Evolutionary conservation across 257 asterid species (phyloP), one percentile per base, ranked within the genome.

Genomic region (Solanum sejunctum): DNA sequence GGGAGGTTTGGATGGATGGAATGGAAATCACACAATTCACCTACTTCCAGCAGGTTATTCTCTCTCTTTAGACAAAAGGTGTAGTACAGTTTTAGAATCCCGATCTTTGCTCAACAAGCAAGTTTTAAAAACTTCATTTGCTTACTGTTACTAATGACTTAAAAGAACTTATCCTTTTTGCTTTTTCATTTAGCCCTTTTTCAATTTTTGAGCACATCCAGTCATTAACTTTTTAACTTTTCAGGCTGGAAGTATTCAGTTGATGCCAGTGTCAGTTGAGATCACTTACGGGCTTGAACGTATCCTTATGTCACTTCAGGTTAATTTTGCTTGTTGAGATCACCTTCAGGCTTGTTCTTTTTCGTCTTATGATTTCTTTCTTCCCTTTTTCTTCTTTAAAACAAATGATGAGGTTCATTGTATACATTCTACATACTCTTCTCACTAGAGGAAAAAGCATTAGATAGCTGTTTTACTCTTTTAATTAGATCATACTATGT

Each of bases 1-100:
- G 99, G 99, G 99, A 97, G 90, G 88, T 97, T 72, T 97, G 99
- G 99, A 95, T 97, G 98, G 99, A 97, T 85, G 99, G 99, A 84
- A 97, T 97, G 99, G 99, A 97, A 94, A 95, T 96, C 80, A 96
- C 99, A 61, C 99, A 96, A 82, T 96, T 96, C 92, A 96, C 99
- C 87, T 96, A 96, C 92, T 96, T 96, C 88, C 98, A 96, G 93
- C 99, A 96, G 99, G 99, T 96, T 82, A 57, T 83, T 85, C 80
- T 55, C 83, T 78, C 49, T 52, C 60, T 67, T 52, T 47, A 51
- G 82, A 49, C 61, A 75, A 49, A 75, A 75, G 18, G 82, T 75
- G 43, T 49, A 75, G 21, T 49, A 4, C 23, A 75, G 61, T 75
- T 73, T 73, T 75, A 75, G 21, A 77, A 23, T 73, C 58, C 81